Conservation (phyloP, 345 rosid genomes). For the Bruguiera gymnorhiza region DNA sequence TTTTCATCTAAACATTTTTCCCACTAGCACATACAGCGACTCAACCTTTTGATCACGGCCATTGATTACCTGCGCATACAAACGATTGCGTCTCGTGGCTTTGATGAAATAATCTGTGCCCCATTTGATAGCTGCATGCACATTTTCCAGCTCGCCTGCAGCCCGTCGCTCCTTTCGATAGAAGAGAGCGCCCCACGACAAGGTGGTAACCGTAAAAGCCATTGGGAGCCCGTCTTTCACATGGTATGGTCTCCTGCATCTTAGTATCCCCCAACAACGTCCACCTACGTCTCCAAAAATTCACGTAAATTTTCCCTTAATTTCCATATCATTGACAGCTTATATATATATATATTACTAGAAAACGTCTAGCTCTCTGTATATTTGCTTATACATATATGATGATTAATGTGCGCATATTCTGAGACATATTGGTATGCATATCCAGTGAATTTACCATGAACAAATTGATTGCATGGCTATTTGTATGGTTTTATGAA, state of each 20-base stretch:
- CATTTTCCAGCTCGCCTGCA: constrained; percentile 49
- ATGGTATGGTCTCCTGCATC: constrained; percentile 91
- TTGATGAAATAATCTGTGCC: constrained; percentile 88
- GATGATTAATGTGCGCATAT: too few species aligned
- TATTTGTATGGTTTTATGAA: too few species aligned
- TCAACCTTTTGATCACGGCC: not conserved
- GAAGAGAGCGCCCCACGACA: constrained; percentile 59
- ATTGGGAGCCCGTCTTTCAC: constrained; percentile 78
- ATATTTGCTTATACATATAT: too few species aligned
- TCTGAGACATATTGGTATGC: too few species aligned
- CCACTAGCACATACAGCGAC: too few species aligned
- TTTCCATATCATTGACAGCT: too few species aligned
- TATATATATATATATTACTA: too few species aligned
- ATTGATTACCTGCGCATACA: constrained; percentile 63
- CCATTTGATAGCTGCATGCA: constrained; percentile 65
- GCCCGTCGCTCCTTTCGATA: constrained; percentile 48
- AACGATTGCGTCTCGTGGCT: constrained; percentile 37
- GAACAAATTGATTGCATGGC: too few species aligned
- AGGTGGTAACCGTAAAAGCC: constrained; percentile 83
- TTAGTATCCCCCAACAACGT: constrained; percentile 77
- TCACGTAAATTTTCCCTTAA: not conserved
- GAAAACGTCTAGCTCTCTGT: too few species aligned
- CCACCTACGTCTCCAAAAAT: constrained; percentile 38
- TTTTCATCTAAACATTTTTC: too few species aligned
- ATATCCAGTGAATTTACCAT: too few species aligned